These are phyloP conservation scores for Ascochyta clinopodiicola DNA, from an alignment of 2,329 filamentous ascomycete genomes.

Conservation along the genomic window DNA sequence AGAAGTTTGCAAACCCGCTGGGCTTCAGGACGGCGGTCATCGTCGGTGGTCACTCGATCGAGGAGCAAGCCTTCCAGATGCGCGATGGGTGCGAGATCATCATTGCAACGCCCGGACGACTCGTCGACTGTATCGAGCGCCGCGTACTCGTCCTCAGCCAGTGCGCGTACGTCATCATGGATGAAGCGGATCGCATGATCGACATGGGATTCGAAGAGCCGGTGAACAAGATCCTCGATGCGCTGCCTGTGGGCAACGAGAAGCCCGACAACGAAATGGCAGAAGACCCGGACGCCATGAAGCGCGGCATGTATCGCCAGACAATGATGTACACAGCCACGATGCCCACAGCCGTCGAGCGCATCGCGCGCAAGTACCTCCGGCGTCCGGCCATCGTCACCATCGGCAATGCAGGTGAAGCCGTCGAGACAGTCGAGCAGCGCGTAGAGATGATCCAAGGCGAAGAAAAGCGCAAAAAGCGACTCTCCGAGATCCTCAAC, in stretches of 20 bases:
- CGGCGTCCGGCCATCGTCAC: conserved; percentile 91
- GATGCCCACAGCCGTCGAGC: conserved; percentile 91
- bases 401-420: conserved; percentile 93
- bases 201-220: conserved; percentile 97
- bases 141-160: conserved; percentile 91
- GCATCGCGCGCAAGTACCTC: conserved; percentile 96
- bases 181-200: conserved; percentile 99
- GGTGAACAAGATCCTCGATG: conserved; percentile 96
- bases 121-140: conserved; percentile 95
- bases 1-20: conserved; percentile 87
- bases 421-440: conserved; percentile 97
- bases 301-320: conserved; percentile 83
- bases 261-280: conserved; percentile 94
- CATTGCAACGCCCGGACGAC: conserved; percentile 95
- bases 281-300: conserved; percentile 86
- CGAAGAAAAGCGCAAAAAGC: conserved; percentile 96
- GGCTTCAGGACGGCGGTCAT: conserved; percentile 96
- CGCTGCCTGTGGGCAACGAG: conserved; percentile 88
- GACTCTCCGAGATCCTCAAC: conserved; percentile 85
- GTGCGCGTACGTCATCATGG: conserved; percentile 99
- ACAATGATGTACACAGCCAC: conserved; percentile 99
- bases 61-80: conserved; percentile 90
- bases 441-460: conserved; percentile 89
- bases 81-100: conserved; percentile 96
- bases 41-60: conserved; percentile 94